phyloP scores from a whole-genome alignment of 768 basidiomycete species.

The Termitomyces sp. region DNA sequence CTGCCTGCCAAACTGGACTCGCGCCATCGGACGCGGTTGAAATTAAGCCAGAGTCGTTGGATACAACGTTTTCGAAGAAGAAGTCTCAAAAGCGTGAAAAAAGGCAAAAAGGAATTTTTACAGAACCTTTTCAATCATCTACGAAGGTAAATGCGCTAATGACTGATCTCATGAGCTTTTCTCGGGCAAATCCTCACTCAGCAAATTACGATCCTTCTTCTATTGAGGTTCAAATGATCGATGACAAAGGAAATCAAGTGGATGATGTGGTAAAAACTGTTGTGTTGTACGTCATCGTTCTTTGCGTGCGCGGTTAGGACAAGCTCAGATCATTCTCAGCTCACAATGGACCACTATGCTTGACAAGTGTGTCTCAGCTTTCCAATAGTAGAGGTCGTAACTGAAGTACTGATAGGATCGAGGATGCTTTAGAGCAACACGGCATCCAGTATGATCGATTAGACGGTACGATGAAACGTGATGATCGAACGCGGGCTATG shows the following conservation, averaged over 20 bases:
- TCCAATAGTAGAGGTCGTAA: background rate
- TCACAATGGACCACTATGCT: conserved; percentile 96
- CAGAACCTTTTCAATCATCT: conserved; percentile 68
- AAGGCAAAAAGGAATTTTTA: conserved; percentile 46
- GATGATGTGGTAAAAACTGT: conserved; percentile 87
- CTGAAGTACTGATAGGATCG: conserved; percentile 51
- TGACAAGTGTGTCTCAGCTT: conserved; percentile 59
- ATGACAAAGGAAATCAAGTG: conserved; percentile 64
- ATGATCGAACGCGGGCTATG: conserved; percentile 89
- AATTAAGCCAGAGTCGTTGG: conserved; percentile 60
- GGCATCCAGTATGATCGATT: conserved; percentile 88
- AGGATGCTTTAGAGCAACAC: conserved; percentile 81
- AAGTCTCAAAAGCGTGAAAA: conserved; percentile 66
- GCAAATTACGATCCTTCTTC: conserved; percentile 77
- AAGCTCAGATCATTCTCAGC: conserved; percentile 35
- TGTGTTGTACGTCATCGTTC: conserved; percentile 74
- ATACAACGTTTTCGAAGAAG: conserved; percentile 48
- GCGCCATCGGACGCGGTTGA: conserved; percentile 76
- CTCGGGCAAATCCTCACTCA: conserved; percentile 82
- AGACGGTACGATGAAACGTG: conserved; percentile 98
- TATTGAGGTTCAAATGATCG: conserved; percentile 74
- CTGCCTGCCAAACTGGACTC: conserved; percentile 72
- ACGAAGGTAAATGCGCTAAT: conserved; percentile 88
- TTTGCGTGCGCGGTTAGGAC: conserved; percentile 8
- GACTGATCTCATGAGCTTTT: conserved; percentile 76